Evolutionary conservation across 768 basidiomycete species (phyloP), one percentile per base, ranked within the genome.

Genomic region (Suillus tomentosus): DNA sequence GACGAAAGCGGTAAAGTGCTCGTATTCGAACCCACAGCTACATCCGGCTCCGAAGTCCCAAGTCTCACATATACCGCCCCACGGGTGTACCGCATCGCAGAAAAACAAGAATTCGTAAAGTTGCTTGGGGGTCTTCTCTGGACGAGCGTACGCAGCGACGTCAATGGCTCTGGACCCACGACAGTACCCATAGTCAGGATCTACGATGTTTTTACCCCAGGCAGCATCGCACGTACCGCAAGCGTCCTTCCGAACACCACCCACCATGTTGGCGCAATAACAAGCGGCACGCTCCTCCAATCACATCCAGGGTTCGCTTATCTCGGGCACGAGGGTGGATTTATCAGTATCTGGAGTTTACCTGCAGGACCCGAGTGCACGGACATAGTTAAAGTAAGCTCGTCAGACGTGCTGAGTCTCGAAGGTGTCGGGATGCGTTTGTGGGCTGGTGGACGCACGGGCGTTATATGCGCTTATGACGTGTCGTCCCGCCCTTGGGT

Each of bases 291-390:
- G 0, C 79, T 92, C 39, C 74, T 98, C 8, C 89, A 92, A 0
- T 84, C 87, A 1, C 80, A 85, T 22, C 88, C 88, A 0, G 80
- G 84, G 2, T 75, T 80, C 36, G 90, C 93, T 45, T 97, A 89
- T 69, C 79, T 99, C 40, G 95, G 92, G 0, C 96, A 99, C 69
- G 96, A 99, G 74, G 95, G 91, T 48, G 96, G 96, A 0, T 88
- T 83, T 70, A 81, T 99, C 66, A 90, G 89, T 2, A 79, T 96
- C n/a, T 99, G 97, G 95, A 69, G 77, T 27, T 66, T 85, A 11
- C 79, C 80, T 2, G 81, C 82, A 0, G 78, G 81, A 51, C 90
- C 91, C 1, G 73, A 72, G 9, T 96, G 92, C 71, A 70, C 85
- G 15, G 90, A 92, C 66, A 89, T 92, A 31, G 79, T 94, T 70